These are phyloP conservation scores for Cyclotella baltica DNA, from an alignment of 108 stramenopile species.

Conservation along the genomic window DNA sequence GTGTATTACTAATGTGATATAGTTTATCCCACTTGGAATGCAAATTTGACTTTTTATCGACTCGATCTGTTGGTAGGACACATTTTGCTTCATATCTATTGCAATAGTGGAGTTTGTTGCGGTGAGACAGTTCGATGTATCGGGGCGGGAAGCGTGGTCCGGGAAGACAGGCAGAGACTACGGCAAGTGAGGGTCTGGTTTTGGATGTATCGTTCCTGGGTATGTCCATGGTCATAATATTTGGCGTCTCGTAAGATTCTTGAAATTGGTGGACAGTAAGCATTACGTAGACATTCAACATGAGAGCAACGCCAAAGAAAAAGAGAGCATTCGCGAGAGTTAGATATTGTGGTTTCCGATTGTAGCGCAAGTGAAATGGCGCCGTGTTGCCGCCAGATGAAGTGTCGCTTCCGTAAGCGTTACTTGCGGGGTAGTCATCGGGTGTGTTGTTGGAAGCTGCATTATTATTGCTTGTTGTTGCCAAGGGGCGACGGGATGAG, in stretches of 20 bases:
- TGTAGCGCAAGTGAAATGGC: no score
- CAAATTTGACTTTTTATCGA: background rate
- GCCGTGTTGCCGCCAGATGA: no score
- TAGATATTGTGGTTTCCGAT: background rate
- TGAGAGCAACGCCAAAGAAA: background rate
- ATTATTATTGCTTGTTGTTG: no score
- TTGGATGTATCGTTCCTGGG: background rate
- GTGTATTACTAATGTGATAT: constrained; percentile 17
- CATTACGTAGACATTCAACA: constrained; percentile 11
- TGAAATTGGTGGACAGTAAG: background rate
- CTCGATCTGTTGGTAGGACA: constrained; percentile 20
- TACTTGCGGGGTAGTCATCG: no score
- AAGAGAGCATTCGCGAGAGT: background rate
- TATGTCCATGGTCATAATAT: background rate
- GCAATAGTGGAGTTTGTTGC: constrained; percentile 28
- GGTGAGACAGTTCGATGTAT: constrained; percentile 23
- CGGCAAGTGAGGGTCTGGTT: constrained; percentile 6
- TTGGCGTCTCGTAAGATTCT: background rate
- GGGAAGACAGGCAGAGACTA: constrained; percentile 34
- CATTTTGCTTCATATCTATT: constrained; percentile 16
- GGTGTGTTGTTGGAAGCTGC: no score
- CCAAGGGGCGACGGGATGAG: no score
- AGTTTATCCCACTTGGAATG: constrained; percentile 40
- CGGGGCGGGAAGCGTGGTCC: constrained; percentile 23
- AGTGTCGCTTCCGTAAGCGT: no score